Evolutionary conservation across 495 filamentous ascomycete species (phyloP).

Genomic region (Daldinia concentrica): DNA sequence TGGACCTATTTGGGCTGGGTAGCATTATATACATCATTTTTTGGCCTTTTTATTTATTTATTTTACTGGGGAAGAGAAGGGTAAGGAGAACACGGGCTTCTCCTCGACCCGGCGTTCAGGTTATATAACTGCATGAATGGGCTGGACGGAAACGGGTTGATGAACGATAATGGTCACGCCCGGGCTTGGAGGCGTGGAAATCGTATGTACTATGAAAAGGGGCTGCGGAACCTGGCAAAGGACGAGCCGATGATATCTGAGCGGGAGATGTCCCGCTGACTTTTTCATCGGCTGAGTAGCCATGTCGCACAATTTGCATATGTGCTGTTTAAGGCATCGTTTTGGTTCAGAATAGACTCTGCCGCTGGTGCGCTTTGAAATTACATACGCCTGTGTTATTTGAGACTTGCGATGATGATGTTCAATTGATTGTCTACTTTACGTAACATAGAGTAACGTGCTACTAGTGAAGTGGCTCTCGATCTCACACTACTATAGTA

Average conservation of each 20-base stretch:
- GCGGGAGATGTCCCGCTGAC: conserved; percentile 3
- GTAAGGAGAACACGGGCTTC: conserved; percentile 33
- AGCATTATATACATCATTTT: conserved; percentile 45
- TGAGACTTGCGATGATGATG: background rate
- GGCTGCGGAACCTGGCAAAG: conserved; percentile 18
- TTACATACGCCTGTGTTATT: background rate
- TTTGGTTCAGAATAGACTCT: conserved; percentile 28
- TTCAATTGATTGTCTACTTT: background rate
- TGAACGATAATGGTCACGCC: conserved; percentile 34
- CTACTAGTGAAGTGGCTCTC: background rate
- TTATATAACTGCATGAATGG: conserved; percentile 41
- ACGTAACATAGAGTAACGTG: background rate
- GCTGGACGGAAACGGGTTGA: conserved; percentile 35
- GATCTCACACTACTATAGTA: background rate
- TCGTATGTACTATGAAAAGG: conserved; percentile 32
- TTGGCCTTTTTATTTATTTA: conserved; percentile 11
- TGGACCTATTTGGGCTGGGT: conserved; percentile 26
- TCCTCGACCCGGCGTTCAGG: conserved; percentile 45
- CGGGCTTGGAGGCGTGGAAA: conserved; percentile 12
- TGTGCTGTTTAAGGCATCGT: conserved; percentile 27
- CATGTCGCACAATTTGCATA: conserved; percentile 14
- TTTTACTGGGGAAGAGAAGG: conserved; percentile 19
- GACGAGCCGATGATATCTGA: conserved; percentile 5
- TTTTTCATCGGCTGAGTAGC: conserved; percentile 1
- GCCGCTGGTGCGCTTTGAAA: conserved; percentile 21